Evolutionary conservation across 2,329 filamentous ascomycete genomes (phyloP), one percentile per base, ranked within the genome.

Genomic region (Decorospora gaudefroyi): DNA sequence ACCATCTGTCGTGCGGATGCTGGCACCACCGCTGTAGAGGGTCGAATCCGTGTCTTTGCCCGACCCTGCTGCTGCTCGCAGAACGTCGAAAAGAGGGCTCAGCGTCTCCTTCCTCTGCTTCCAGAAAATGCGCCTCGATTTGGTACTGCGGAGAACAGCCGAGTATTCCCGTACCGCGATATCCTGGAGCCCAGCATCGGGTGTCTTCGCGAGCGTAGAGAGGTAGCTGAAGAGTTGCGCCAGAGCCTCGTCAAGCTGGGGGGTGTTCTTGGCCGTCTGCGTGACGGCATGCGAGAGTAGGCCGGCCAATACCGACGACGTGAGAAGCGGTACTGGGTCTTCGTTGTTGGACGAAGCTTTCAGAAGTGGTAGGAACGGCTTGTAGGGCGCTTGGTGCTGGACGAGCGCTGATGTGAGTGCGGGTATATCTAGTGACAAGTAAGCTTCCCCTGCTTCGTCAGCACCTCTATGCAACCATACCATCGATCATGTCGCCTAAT

Each of bases 101-200:
- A 96, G 65, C 0, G 91, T 96, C 74, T 96, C 88, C 66, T 85
- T 85, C 60, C 88, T 82, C 71, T 96, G 89, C 53, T 87, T 82
- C 93, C 93, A 99, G 74, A 97, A 97, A 42, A 93, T 79, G 57
- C 85, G 79, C 53, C 93, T 82, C 3, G 90, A 83, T 45, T 82
- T 82, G 49, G 78, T 81, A 26, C 85, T 88, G 49, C 90, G 85
- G 21, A 99, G 78, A 21, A 99, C 77, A 13, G 87, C 80, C 23
- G 93, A 96, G 72, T 92, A 95, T 67, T 92, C 84, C 64, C 93
- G 88, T 9, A 97, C 90, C 17, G 90, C 92, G 65, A 97, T 96
- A 66, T 99, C 93, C 72, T 99, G 93, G 43, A 95, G 79, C 26
- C 90, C 90, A 42, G 88, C 87, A 72, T 99, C 93, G 44, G 87